Base-by-base conservation (phyloP, 208 protist genomes). In the Trypanosoma conorhini region DNA sequence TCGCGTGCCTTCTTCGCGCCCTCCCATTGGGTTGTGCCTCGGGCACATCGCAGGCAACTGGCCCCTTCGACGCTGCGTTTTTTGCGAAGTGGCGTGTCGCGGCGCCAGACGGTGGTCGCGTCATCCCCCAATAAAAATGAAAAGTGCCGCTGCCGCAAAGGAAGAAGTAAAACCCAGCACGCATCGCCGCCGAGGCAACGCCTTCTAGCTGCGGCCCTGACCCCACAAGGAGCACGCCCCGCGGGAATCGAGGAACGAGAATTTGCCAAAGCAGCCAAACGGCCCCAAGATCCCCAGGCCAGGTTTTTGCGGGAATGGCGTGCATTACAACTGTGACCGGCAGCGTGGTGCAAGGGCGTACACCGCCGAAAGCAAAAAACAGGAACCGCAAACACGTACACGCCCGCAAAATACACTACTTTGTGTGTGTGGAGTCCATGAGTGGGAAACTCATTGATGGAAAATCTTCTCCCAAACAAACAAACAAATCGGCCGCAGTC, bases 321-420 rank as follows among this genome's bases (percentile, higher is more conserved):
- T 70, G 22, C 57, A 69, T 10, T 93, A 72, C 0, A 89, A n/a
- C 21, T 35, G 88, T 70, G 13, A 24, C 24, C 1, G 62, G 21
- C 28, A 96, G 55, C 55, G 82, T 65, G 0, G 95, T 70, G 77
- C 98, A 99, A 1, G 97, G 97, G 84, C 98, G 98, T 21, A 89
- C 59, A 5, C 97, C 96, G n/a, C 94, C 97, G 74, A 99, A 97
- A n/a, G 10, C 97, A 2, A 12, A 94, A 84, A 15, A 98, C 88
- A 46, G 95, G 77, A 5, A 98, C 51, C 8, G 91, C 85, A 28
- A 99, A 86, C 1, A 81, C 73, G 19, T 88, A 79, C 51, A 97
- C 73, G 10, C 85, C 74, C 2, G 94, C 92, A 1, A 83, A 9
- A 91, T 89, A 99, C 76, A 98, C 81, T 31, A 98, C 89, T 3